Evolutionary conservation across 148 eudicot species (phyloP).

Genomic region (Arctostaphylos glauca): DNA sequence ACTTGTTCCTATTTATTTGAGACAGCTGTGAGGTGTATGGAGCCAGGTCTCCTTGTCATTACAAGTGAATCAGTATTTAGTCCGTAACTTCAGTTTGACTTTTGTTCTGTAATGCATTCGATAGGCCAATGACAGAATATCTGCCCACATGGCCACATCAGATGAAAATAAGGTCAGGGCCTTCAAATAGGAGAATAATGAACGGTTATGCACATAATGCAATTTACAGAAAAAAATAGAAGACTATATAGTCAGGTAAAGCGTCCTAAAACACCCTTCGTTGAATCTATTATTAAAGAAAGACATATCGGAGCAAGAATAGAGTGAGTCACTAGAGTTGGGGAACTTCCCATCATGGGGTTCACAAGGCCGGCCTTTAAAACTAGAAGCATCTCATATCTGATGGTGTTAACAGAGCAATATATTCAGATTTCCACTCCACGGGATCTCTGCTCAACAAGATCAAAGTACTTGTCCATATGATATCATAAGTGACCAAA

Average conservation of each 20-base stretch:
- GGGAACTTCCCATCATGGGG: neutral
- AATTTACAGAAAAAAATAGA: neutral
- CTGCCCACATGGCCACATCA: neutral
- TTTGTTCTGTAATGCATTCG: neutral
- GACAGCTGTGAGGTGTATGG: neutral
- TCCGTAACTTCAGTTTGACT: neutral
- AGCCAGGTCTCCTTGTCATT: neutral
- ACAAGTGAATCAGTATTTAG: neutral
- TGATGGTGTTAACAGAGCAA: neutral
- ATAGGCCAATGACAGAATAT: neutral
- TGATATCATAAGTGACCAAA: neutral
- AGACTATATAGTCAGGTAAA: neutral
- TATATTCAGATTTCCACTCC: neutral
- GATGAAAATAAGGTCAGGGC: neutral
- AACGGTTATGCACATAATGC: neutral
- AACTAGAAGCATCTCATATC: neutral
- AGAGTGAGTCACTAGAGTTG: neutral
- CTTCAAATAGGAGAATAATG: neutral
- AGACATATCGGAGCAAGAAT: neutral
- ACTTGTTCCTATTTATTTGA: neutral
- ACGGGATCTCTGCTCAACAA: neutral
- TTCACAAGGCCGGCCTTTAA: neutral
- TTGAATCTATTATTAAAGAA: neutral
- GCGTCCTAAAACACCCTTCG: neutral
- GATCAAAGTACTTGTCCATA: neutral